Percentiles rank a stretch among this genome's conserved stretches.
phyloP scores from a whole-genome alignment of 805 yeast species.

The Blastobotrys chiropterorum region DNA sequence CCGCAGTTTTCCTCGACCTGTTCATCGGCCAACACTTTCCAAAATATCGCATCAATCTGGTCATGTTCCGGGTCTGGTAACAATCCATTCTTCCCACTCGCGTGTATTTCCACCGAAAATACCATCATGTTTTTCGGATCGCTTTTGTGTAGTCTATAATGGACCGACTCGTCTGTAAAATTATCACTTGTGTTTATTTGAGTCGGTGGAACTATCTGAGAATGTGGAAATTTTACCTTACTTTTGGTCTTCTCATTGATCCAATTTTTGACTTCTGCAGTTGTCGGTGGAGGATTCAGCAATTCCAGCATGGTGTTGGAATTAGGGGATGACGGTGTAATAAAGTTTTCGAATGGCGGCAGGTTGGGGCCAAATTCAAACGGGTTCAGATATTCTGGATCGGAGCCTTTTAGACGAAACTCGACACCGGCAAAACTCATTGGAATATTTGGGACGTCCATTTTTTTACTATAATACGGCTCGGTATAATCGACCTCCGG shows the following conservation, averaged over 20 bases:
- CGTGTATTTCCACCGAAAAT: constrained; percentile 65
- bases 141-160: constrained; percentile 9
- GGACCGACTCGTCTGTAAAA: background rate
- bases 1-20: constrained; percentile 24
- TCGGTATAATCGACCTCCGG: constrained; percentile 45
- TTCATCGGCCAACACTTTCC: constrained; percentile 49
- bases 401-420: constrained; percentile 37
- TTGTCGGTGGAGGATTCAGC: constrained; percentile 9
- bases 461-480: constrained; percentile 54
- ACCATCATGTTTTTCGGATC: constrained; percentile 39
- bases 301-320: constrained; percentile 1
- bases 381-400: constrained; percentile 14
- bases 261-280: constrained; percentile 7
- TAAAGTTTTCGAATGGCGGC: constrained; percentile 41
- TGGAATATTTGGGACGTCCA: constrained; percentile 49
- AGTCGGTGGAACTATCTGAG: constrained; percentile 11
- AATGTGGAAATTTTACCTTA: background rate
- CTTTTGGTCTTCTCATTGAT: background rate
- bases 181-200: background rate
- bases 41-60: constrained; percentile 52
- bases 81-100: constrained; percentile 41
- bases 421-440: constrained; percentile 63
- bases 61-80: constrained; percentile 66
- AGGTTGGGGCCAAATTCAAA: constrained; percentile 45
- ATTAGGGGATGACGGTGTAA: constrained; percentile 29